phyloP scores from a whole-genome alignment of 495 filamentous ascomycete genomes.

The Penicillium verhagenii region DNA sequence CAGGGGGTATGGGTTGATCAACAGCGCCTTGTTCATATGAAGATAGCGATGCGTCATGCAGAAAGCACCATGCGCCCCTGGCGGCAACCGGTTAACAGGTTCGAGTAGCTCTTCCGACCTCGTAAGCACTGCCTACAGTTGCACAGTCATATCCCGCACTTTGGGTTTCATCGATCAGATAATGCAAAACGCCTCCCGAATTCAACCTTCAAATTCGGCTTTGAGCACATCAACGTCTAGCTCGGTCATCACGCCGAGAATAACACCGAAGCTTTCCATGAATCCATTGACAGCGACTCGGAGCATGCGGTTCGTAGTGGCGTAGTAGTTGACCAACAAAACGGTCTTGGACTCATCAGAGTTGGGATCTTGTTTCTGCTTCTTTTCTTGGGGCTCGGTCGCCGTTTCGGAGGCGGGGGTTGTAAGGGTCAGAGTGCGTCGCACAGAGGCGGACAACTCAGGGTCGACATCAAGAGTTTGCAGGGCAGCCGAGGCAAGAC shows the following conservation, averaged over 20 bases:
- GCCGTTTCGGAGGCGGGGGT: conserved; percentile 22
- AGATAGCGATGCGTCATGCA: background rate
- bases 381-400: conserved; percentile 27
- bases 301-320: conserved; percentile 93
- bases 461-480: conserved; percentile 79
- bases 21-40: background rate
- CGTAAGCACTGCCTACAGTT: background rate
- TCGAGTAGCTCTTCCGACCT: background rate
- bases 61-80: background rate
- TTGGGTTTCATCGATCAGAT: background rate
- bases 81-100: background rate
- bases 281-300: conserved; percentile 98
- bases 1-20: background rate
- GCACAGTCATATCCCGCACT: background rate
- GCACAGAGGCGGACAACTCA: conserved; percentile 82
- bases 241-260: conserved; percentile 83
- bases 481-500: conserved; percentile 74
- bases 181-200: background rate
- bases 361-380: conserved; percentile 25
- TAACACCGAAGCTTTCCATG: conserved; percentile 82
- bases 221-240: conserved; percentile 80
- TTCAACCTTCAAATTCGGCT: conserved; percentile 30
- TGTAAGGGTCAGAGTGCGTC: conserved; percentile 63
- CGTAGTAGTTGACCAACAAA: conserved; percentile 74
- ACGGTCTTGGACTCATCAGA: conserved; percentile 49